These are phyloP conservation scores for Coemansia sp. DNA, from an alignment of 192 early-diverging fungal genomes.

Conservation along the genomic window DNA sequence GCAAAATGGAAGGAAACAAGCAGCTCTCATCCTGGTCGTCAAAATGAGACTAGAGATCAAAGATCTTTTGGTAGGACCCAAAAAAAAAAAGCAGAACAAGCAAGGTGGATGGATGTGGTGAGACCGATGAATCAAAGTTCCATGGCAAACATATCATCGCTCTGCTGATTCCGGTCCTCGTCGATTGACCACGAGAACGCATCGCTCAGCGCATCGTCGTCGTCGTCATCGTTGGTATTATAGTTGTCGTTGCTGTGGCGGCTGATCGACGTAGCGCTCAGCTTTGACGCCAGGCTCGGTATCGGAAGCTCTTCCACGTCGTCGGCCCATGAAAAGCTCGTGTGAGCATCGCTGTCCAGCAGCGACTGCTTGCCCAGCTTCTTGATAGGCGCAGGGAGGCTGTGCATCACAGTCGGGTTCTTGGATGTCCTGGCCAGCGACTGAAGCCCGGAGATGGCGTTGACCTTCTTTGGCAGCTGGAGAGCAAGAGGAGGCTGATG, in stretches of 20 bases:
- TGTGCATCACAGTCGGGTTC: conserved; percentile 34
- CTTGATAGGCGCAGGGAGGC: conserved; percentile 32
- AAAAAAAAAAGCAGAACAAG: not conserved
- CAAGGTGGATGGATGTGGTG: no score
- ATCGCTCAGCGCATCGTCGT: conserved; percentile 47
- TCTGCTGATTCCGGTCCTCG: conserved; percentile 19
- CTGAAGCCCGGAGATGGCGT: not conserved
- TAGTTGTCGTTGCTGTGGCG: not conserved
- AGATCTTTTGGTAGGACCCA: not conserved
- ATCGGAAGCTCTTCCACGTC: conserved; percentile 56
- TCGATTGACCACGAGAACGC: conserved; percentile 46
- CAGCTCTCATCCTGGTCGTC: not conserved
- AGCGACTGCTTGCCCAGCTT: conserved; percentile 5
- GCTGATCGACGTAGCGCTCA: conserved; percentile 8
- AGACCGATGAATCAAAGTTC: conserved; percentile 22
- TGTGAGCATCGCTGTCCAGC: conserved; percentile 11
- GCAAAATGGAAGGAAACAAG: not conserved
- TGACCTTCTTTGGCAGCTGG: not conserved
- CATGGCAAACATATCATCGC: conserved; percentile 47
- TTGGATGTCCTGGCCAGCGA: not conserved
- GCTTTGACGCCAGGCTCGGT: conserved; percentile 20
- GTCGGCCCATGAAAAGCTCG: conserved; percentile 56
- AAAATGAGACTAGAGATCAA: conserved; percentile 5
- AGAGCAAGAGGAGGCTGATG: not conserved
- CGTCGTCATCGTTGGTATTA: conserved; percentile 11